A percentile compares a stretch with the other conserved stretches of the same genome.
Conservation (phyloP, 768 basidiomycete genomes). For the Tephrocybe rancida region DNA sequence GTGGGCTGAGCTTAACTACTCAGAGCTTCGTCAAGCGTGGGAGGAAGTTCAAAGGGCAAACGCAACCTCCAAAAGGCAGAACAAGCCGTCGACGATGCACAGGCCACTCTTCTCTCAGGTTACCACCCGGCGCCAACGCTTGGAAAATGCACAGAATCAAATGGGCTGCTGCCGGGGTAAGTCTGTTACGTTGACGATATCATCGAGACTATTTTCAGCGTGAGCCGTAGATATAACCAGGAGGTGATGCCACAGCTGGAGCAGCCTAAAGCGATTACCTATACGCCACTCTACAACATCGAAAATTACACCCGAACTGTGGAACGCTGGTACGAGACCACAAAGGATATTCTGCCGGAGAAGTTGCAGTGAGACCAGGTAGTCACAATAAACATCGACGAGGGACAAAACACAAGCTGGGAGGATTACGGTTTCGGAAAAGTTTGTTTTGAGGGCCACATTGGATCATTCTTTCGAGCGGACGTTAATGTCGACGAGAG, state of each 20-base stretch:
- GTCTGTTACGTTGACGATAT: not conserved
- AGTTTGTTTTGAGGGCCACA: slow-evolving; percentile 1
- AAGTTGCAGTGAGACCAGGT: slow-evolving; percentile 4
- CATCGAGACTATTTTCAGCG: not conserved
- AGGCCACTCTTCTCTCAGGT: not conserved
- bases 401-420: slow-evolving; percentile 10
- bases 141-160: not conserved
- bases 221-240: not conserved
- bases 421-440: slow-evolving; percentile 10
- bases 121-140: not conserved
- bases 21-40: not conserved
- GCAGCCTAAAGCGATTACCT: not conserved
- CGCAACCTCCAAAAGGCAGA: not conserved
- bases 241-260: not conserved
- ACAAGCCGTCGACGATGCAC: not conserved
- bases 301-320: slow-evolving; percentile 6
- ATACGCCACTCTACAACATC: slow-evolving; percentile 4
- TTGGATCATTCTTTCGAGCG: slow-evolving; percentile 10
- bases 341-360: too few species aligned
- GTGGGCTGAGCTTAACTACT: not conserved
- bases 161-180: not conserved
- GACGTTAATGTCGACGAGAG: not conserved
- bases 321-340: slow-evolving; percentile 2
- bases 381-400: slow-evolving; percentile 3
- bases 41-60: not conserved